Evolutionary conservation across 225 moss, liverwort and hornwort genomes (phyloP).

Genomic region (Marchantia polymorpha): DNA sequence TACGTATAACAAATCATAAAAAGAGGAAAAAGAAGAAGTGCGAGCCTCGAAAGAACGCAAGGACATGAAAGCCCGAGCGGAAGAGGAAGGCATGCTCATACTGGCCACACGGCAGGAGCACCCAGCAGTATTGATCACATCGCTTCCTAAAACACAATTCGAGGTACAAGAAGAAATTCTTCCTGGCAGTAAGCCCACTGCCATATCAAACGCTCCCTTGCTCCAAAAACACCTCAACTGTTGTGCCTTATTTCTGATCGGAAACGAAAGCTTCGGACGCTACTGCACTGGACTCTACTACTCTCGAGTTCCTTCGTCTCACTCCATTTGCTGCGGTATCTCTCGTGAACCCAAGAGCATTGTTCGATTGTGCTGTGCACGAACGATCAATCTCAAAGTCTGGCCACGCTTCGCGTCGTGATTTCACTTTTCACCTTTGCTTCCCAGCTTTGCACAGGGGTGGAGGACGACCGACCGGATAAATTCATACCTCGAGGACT

Average conservation of each 20-base stretch:
- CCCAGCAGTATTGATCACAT: slow-evolving; percentile 10
- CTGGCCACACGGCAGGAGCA: slow-evolving; percentile 5
- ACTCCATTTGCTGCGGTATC: no score
- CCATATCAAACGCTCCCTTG: slow-evolving; percentile 26
- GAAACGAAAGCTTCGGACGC: no score
- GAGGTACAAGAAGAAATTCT: slow-evolving; percentile 7
- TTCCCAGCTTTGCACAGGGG: not conserved
- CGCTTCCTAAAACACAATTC: slow-evolving; percentile 16
- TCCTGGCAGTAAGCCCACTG: slow-evolving; percentile 29
- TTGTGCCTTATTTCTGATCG: not conserved
- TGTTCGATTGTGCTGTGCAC: not conserved
- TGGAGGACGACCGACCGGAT: not conserved
- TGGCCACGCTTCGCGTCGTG: not conserved
- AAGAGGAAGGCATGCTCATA: slow-evolving; percentile 17
- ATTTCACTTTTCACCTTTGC: slow-evolving; percentile 1
- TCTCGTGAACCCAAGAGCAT: not conserved
- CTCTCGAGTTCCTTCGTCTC: not conserved
- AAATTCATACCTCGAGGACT: not conserved
- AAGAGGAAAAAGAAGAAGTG: slow-evolving; percentile 3
- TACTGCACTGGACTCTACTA: not conserved
- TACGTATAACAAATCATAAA: not conserved
- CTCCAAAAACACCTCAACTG: not conserved
- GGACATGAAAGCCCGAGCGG: slow-evolving; percentile 4
- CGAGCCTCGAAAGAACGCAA: slow-evolving; percentile 5
- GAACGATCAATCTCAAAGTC: not conserved